Conservation (phyloP, 2,329 filamentous ascomycete genomes). For the Acrocalymma vagum region DNA sequence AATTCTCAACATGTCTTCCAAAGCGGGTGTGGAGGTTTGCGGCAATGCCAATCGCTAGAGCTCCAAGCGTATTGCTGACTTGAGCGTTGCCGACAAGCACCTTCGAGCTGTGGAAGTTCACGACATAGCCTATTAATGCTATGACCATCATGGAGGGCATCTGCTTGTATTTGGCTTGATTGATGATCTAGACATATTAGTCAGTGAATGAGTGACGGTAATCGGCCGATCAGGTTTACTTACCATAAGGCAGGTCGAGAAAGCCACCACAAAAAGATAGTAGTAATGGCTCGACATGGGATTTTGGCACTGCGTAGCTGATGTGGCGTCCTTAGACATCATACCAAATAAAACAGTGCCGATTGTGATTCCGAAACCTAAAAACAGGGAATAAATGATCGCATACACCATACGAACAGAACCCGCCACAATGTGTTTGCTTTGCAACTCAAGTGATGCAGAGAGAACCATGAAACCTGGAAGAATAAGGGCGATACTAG, state of each 20-base stretch:
- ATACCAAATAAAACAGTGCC: slow-evolving; percentile 59
- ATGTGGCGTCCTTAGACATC: slow-evolving; percentile 57
- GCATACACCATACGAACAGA: slow-evolving; percentile 63
- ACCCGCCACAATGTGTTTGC: slow-evolving; percentile 57
- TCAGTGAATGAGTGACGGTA: slow-evolving; percentile 4
- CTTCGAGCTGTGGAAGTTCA: slow-evolving; percentile 75
- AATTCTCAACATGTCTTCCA: slow-evolving; percentile 67
- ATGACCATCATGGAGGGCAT: slow-evolving; percentile 79
- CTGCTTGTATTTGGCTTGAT: slow-evolving; percentile 83
- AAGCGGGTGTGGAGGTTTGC: slow-evolving; percentile 81
- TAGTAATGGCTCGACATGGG: slow-evolving; percentile 62
- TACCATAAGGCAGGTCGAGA: slow-evolving; percentile 73
- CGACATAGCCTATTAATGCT: slow-evolving; percentile 75
- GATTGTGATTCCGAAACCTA: slow-evolving; percentile 61
- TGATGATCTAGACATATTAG: slow-evolving; percentile 64
- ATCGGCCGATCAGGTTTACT: too few species aligned
- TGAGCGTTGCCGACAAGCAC: slow-evolving; percentile 76
- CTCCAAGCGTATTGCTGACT: slow-evolving; percentile 79
- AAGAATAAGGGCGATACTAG: slow-evolving; percentile 59
- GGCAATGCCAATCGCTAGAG: slow-evolving; percentile 77
- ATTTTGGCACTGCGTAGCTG: slow-evolving; percentile 52
- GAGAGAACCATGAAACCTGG: slow-evolving; percentile 62
- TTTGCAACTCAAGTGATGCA: slow-evolving; percentile 59
- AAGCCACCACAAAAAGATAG: slow-evolving; percentile 78
- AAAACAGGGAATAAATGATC: slow-evolving; percentile 62